Conservation (phyloP, 371 early-diverging fungal species). For the Haplosporangium sp. region DNA sequence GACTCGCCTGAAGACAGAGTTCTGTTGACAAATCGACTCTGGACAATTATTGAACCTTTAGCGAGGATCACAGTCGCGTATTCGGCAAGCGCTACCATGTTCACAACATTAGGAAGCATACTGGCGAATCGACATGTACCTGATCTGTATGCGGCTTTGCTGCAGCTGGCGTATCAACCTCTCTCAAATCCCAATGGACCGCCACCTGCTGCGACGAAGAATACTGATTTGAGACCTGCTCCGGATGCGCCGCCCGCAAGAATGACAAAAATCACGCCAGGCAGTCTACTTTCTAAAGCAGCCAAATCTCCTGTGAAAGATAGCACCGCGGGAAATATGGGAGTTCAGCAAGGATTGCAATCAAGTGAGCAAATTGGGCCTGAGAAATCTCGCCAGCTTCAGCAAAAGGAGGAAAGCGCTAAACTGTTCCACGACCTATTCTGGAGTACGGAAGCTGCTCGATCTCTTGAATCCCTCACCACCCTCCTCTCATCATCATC, state of each 20-base stretch:
- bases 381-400: conserved; percentile 11
- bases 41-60: conserved; percentile 44
- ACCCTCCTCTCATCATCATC: conserved; percentile 65
- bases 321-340: not conserved
- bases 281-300: conserved; percentile 16
- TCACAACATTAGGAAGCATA: conserved; percentile 71
- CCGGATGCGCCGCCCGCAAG: not conserved
- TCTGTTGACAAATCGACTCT: conserved; percentile 23
- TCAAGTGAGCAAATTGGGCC: conserved; percentile 2
- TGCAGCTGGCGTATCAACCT: conserved; percentile 77
- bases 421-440: conserved; percentile 58
- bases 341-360: not conserved
- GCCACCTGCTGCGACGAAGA: not conserved
- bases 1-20: conserved; percentile 9
- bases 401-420: conserved; percentile 48
- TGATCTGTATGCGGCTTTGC: conserved; percentile 73
- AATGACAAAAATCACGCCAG: conserved; percentile 22
- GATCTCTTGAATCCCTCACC: conserved; percentile 74
- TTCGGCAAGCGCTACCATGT: conserved; percentile 40
- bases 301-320: not conserved
- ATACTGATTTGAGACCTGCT: no score
- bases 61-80: conserved; percentile 28
- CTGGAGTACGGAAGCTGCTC: conserved; percentile 61
- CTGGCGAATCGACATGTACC: conserved; percentile 66
- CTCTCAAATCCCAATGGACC: conserved; percentile 39